Evolutionary conservation across 345 rosid species (phyloP).

Genomic region (Syzygium jambos): DNA sequence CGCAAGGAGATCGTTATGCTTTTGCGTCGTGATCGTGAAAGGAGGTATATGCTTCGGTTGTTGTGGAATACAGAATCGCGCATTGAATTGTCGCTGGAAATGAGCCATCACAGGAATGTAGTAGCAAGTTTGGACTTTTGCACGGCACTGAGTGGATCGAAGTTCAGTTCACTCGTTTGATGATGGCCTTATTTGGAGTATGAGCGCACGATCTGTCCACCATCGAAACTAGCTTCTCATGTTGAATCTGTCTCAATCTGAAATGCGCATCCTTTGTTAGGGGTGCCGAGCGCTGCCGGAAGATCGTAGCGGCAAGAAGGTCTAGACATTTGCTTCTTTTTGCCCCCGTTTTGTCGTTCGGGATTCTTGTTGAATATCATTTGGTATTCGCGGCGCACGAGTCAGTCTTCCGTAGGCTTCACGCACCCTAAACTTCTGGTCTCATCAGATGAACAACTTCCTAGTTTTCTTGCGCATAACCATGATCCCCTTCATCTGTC

Average conservation of each 20-base stretch:
- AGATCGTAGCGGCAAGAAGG: not conserved
- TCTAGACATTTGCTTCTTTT: fast-evolving
- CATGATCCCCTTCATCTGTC: not conserved
- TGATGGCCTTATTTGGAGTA: fast-evolving
- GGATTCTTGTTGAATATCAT: fast-evolving
- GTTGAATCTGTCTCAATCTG: not conserved
- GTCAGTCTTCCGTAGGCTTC: fast-evolving
- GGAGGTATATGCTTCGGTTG: not conserved
- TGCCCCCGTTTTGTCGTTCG: fast-evolving
- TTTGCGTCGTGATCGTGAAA: not conserved
- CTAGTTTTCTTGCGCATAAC: not conserved
- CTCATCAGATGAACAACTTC: not conserved
- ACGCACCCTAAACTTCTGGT: not conserved
- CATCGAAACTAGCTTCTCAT: not conserved
- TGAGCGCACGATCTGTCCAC: not conserved
- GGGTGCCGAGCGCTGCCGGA: fast-evolving
- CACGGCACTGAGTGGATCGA: fast-evolving
- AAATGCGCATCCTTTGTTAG: not conserved
- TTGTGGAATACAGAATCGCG: not conserved
- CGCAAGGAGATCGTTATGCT: not conserved
- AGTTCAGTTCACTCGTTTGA: not conserved
- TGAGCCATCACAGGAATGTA: not conserved
- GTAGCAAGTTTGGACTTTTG: not conserved
- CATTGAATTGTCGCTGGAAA: not conserved
- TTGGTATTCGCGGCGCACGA: fast-evolving